phyloP scores from a whole-genome alignment of 1,139 yeast genomes.

The Hansenula sp. region DNA sequence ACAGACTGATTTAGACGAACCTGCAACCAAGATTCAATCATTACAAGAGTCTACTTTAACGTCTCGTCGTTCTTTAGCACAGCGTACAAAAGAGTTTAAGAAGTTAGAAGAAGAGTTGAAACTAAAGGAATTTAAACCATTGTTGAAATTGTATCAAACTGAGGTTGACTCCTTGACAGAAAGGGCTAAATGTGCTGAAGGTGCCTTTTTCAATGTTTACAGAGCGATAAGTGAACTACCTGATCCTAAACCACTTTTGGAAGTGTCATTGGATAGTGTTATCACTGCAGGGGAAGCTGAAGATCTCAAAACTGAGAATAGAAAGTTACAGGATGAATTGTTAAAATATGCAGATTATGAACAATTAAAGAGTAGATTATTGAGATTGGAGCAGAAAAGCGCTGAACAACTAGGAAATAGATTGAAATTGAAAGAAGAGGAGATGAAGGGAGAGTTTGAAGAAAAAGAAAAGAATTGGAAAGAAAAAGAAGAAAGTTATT shows the following conservation, averaged over 20 bases:
- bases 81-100: constrained; percentile 77
- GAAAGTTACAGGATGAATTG: constrained; percentile 53
- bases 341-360: constrained; percentile 75
- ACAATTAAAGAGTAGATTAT: constrained; percentile 56
- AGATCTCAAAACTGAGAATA: constrained; percentile 49
- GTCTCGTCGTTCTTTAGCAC: constrained; percentile 71
- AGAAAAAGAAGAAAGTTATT: constrained; percentile 42
- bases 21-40: constrained; percentile 68
- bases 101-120: constrained; percentile 65
- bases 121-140: constrained; percentile 55
- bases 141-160: constrained; percentile 79
- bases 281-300: constrained; percentile 51
- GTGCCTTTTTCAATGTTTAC: constrained; percentile 69
- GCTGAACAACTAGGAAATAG: constrained; percentile 45
- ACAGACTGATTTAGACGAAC: constrained; percentile 69
- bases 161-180: constrained; percentile 82
- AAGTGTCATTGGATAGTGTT: constrained; percentile 68
- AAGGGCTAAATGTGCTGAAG: constrained; percentile 72
- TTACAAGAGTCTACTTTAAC: constrained; percentile 63
- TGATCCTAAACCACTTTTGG: constrained; percentile 82
- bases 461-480: constrained; percentile 63
- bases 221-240: constrained; percentile 84
- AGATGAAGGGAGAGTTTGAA: constrained; percentile 50
- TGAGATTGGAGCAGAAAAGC: constrained; percentile 53
- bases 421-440: constrained; percentile 55